Percentiles rank a stretch among this genome's conserved stretches.
Conservation (phyloP, 352 stramenopile species). For the Phytopythium vexans region DNA sequence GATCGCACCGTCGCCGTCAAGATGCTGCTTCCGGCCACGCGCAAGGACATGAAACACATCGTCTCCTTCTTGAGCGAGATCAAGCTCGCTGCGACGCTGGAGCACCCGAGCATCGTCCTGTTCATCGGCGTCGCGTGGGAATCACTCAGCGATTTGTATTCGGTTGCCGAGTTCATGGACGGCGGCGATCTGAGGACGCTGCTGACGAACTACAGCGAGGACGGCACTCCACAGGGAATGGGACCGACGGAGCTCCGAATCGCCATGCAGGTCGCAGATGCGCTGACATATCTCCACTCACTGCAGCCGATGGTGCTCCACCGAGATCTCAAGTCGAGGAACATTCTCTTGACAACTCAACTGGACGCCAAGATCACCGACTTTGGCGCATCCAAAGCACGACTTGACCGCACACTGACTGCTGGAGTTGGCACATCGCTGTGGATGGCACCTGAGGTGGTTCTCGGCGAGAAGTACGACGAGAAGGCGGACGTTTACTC, state of each 20-base stretch:
- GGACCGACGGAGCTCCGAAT: slow-evolving; percentile 28
- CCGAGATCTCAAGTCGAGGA: slow-evolving; percentile 65
- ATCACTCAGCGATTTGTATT: slow-evolving; percentile 39
- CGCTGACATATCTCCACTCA: slow-evolving; percentile 32
- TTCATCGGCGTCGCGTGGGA: slow-evolving; percentile 62
- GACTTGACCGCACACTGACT: slow-evolving; percentile 25
- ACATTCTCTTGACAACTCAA: slow-evolving; percentile 46
- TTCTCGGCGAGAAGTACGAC: slow-evolving; percentile 15
- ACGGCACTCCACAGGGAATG: slow-evolving; percentile 17
- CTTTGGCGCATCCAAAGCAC: slow-evolving; percentile 34
- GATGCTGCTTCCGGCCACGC: slow-evolving; percentile 32
- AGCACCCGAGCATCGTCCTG: slow-evolving; percentile 45
- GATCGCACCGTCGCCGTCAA: slow-evolving; percentile 38
- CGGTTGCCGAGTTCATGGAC: slow-evolving; percentile 48
- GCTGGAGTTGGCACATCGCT: slow-evolving; percentile 15
- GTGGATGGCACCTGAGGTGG: slow-evolving; percentile 21
- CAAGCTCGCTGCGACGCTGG: slow-evolving; percentile 31
- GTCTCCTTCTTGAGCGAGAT: slow-evolving; percentile 40
- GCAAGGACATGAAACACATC: slow-evolving; percentile 37
- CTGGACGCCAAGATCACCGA: slow-evolving; percentile 49
- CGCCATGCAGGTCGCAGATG: slow-evolving; percentile 26
- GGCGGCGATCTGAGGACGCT: slow-evolving; percentile 38
- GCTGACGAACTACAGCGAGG: slow-evolving; percentile 19
- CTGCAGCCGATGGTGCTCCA: slow-evolving; percentile 29
- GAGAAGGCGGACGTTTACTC: slow-evolving; percentile 41